These are phyloP conservation scores for Epichloe sp. DNA, from an alignment of 2,329 filamentous ascomycete genomes.

Conservation along the genomic window DNA sequence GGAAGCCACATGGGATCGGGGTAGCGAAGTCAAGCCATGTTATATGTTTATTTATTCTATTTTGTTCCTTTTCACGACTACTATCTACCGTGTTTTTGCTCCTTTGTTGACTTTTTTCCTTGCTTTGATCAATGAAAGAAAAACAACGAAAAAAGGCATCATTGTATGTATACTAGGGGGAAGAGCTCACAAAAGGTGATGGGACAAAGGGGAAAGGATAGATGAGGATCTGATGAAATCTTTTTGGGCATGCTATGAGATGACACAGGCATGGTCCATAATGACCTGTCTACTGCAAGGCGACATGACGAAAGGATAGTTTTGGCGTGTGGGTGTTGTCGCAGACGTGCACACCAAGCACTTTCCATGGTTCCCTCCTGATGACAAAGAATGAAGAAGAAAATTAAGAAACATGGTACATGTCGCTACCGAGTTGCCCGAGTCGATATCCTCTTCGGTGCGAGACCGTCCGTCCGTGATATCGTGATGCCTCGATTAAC, in stretches of 20 bases:
- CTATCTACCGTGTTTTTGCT: background rate
- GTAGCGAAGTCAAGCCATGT: background rate
- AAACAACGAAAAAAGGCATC: background rate
- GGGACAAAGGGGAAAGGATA: background rate
- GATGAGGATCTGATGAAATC: background rate
- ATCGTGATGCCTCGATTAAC: no score
- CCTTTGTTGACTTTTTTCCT: background rate
- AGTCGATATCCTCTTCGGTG: no score
- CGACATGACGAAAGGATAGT: background rate
- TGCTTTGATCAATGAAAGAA: background rate
- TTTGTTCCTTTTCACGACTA: background rate
- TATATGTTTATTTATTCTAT: background rate
- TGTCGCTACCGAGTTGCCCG: no score
- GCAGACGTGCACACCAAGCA: background rate
- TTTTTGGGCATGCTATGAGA: background rate
- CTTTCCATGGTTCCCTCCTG: background rate
- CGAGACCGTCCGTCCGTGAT: no score
- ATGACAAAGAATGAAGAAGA: background rate
- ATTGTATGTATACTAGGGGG: conserved; percentile 2
- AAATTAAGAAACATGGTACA: no score
- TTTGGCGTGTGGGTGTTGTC: background rate
- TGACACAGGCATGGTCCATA: background rate
- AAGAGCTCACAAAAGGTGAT: background rate
- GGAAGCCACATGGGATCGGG: background rate
- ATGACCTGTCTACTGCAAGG: background rate